Conservation (phyloP, 2,329 filamentous ascomycete genomes). For the Sphaerulina vaccinii region DNA sequence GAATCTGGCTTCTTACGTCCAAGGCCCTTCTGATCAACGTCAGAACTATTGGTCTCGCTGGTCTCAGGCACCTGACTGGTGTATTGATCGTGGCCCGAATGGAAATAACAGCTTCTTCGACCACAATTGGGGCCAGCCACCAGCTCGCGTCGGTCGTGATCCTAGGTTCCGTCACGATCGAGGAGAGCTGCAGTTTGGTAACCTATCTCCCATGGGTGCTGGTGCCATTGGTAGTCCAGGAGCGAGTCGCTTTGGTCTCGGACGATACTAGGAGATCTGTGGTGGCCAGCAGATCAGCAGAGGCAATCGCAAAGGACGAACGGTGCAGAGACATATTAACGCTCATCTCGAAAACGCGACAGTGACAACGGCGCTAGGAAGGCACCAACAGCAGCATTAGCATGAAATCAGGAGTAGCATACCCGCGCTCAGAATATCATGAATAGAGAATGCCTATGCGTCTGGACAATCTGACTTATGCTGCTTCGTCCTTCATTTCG, state of each 20-base stretch:
- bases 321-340: not conserved
- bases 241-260: constrained; percentile 8
- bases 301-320: not conserved
- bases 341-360: too few species aligned
- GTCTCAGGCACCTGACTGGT: constrained; percentile 40
- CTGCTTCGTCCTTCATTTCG: too few species aligned
- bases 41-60: constrained; percentile 44
- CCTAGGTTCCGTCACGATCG: constrained; percentile 35
- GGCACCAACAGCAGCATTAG: too few species aligned
- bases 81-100: constrained; percentile 39
- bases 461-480: too few species aligned
- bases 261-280: constrained; percentile 12
- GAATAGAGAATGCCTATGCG: too few species aligned
- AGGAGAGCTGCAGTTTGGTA: constrained; percentile 23
- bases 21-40: constrained; percentile 36
- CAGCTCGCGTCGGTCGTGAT: constrained; percentile 40
- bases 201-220: constrained; percentile 15
- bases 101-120: constrained; percentile 46
- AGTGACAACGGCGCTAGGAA: too few species aligned
- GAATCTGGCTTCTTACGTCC: constrained; percentile 43
- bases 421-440: too few species aligned
- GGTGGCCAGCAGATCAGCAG: not conserved
- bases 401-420: too few species aligned
- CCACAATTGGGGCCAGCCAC: constrained; percentile 39
- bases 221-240: constrained; percentile 13